Percentiles rank a stretch among this genome's conserved stretches.
phyloP scores from a whole-genome alignment of 2,329 filamentous ascomycete species.

The Stylonectria norvegica region DNA sequence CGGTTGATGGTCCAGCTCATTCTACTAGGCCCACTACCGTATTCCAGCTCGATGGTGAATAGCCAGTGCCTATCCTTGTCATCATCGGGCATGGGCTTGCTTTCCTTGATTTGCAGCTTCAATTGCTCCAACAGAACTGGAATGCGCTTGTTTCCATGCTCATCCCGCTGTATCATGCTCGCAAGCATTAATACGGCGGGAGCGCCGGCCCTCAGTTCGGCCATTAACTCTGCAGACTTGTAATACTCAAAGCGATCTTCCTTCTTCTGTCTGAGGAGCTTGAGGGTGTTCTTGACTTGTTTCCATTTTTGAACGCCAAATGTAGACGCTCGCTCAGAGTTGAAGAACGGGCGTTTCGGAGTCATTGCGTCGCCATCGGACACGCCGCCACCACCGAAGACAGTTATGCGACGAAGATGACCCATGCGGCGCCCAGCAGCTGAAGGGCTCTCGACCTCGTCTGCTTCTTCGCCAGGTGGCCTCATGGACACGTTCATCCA shows the following conservation, averaged over 20 bases:
- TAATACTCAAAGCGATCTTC: slow-evolving; percentile 87
- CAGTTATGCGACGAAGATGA: slow-evolving; percentile 63
- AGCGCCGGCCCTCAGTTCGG: slow-evolving; percentile 86
- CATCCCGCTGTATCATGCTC: slow-evolving; percentile 96
- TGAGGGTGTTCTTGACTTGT: slow-evolving; percentile 86
- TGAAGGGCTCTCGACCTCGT: slow-evolving; percentile 51
- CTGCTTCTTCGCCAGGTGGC: slow-evolving; percentile 46
- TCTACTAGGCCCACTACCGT: slow-evolving; percentile 88
- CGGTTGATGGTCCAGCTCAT: slow-evolving; percentile 96
- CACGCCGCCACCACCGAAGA: slow-evolving; percentile 60
- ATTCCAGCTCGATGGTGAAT: slow-evolving; percentile 91
- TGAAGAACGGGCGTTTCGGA: slow-evolving; percentile 56
- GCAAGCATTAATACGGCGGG: slow-evolving; percentile 92
- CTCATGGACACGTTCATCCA: slow-evolving; percentile 53
- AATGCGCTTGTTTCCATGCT: slow-evolving; percentile 91
- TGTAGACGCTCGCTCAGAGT: slow-evolving; percentile 65
- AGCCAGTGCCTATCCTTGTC: slow-evolving; percentile 70
- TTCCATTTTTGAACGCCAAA: slow-evolving; percentile 84
- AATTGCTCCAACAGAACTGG: slow-evolving; percentile 93
- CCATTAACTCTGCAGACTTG: slow-evolving; percentile 95
- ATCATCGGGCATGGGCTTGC: slow-evolving; percentile 62
- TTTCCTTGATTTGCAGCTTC: slow-evolving; percentile 82
- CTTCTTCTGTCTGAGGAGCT: slow-evolving; percentile 74
- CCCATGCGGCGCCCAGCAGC: slow-evolving; percentile 51
- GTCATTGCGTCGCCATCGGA: slow-evolving; percentile 62